Evolutionary conservation across 768 basidiomycete species (phyloP), one percentile per base, ranked within the genome.

Genomic region (Coprinopsis marcescibilis): DNA sequence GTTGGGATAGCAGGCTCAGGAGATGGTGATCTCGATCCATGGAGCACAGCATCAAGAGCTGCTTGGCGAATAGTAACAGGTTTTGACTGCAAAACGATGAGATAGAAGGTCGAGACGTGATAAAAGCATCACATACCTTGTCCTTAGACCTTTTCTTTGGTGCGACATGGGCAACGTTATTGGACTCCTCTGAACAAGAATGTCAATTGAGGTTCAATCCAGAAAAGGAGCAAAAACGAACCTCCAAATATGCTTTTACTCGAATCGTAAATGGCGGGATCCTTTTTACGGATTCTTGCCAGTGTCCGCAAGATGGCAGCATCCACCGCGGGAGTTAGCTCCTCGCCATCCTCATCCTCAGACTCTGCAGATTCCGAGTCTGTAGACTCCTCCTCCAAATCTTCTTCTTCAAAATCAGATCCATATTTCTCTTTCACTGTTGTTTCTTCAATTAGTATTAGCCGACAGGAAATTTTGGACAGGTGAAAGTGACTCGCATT

Each of bases 301-400:
- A 99, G 72, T 1, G 92, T 98, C 39, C 91, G 74, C 32, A 98
- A 73, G 56, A 98, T 96, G 15, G 96, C 96, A 35, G 83, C 96
- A 57, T 97, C 95, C 41, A 97, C 80, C 0, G 83, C 84, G 3
- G 93, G 92, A 0, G 94, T 98, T 42, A 98, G 77, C 61, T 97
- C 89, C 55, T 91, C 90, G 12, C 93, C 96, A 48, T 95, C 88
- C 58, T 93, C 89, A 60, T 98, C 94, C 60, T 98, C 94, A 1
- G 80, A 80, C 56, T 91, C 89, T 34, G 79, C 83, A 23, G 77
- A 76, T 59, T 90, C 87, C 0, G 83, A 86, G 57, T 86, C 85
- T 5, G 72, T 71, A 3, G 60, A 60, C n/a, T 64, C 68, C 2
- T 71, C 71, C 2, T 75, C 80, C 14, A 71, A 71, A 1, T 69